Evolutionary conservation across 2,329 filamentous ascomycete genomes (phyloP).

Genomic region (Myriosclerotinia curreyana): DNA sequence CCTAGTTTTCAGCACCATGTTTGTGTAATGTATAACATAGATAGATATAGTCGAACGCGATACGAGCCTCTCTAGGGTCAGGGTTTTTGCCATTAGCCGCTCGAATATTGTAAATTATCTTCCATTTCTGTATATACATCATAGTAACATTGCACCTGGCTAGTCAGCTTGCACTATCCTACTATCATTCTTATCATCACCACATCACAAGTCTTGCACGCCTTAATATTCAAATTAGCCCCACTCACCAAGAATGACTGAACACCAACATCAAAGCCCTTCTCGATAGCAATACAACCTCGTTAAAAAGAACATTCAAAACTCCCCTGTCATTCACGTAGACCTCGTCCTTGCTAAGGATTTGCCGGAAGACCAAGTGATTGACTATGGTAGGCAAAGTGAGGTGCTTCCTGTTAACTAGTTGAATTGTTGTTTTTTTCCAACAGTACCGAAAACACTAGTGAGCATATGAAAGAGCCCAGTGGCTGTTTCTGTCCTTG

Average conservation of each 20-base stretch:
- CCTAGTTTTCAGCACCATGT: background rate
- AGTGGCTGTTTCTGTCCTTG: no score
- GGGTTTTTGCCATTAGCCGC: background rate
- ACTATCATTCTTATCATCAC: conserved; percentile 2
- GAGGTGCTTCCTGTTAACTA: no score
- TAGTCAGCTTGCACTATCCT: background rate
- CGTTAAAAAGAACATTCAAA: no score
- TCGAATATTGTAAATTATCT: background rate
- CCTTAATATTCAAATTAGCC: conserved; percentile 22
- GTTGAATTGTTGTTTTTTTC: no score
- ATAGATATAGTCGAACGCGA: background rate
- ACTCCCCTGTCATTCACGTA: no score
- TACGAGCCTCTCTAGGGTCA: background rate
- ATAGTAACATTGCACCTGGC: no score
- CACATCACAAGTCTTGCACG: background rate
- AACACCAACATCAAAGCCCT: conserved; percentile 23
- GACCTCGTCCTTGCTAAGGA: no score
- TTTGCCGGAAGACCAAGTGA: no score
- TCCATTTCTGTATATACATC: background rate
- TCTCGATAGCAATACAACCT: conserved; percentile 25
- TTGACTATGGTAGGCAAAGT: no score
- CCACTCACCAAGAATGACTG: conserved; percentile 24
- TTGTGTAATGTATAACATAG: background rate
- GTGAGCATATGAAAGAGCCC: no score
- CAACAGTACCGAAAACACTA: no score